phyloP scores from a whole-genome alignment of 2,329 filamentous ascomycete species.

The Diplodia intermedia region DNA sequence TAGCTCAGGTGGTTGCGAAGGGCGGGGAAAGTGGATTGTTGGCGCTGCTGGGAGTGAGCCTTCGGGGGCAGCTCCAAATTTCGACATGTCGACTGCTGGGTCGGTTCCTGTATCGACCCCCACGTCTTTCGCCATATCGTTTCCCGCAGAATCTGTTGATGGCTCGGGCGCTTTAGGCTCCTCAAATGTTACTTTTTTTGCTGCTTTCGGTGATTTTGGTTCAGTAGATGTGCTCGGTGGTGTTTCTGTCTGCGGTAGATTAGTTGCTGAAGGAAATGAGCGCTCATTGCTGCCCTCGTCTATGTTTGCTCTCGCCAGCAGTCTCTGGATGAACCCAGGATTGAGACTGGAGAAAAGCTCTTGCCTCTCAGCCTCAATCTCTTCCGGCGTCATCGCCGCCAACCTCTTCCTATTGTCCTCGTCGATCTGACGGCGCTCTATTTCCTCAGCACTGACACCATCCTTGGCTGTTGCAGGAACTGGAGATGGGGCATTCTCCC shows the following conservation, averaged over 20 bases:
- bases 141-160: slow-evolving; percentile 10
- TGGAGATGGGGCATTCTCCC: neutral
- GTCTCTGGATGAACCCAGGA: slow-evolving; percentile 74
- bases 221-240: slow-evolving; percentile 2
- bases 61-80: neutral
- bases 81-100: neutral
- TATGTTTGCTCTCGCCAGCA: slow-evolving; percentile 78
- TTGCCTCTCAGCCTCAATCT: slow-evolving; percentile 79
- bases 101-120: slow-evolving; percentile 6
- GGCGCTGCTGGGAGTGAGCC: slow-evolving; percentile 32
- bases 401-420: slow-evolving; percentile 79
- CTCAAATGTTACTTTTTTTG: slow-evolving; percentile 48
- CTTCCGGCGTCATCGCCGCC: slow-evolving; percentile 77
- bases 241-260: slow-evolving; percentile 33
- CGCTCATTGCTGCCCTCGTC: slow-evolving; percentile 64
- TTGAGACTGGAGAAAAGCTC: slow-evolving; percentile 83
- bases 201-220: slow-evolving; percentile 33
- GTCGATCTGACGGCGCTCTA: slow-evolving; percentile 77
- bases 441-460: slow-evolving; percentile 48
- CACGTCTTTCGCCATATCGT: neutral
- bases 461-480: neutral
- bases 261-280: slow-evolving; percentile 33
- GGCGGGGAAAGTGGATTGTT: slow-evolving; percentile 67
- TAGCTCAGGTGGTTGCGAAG: slow-evolving; percentile 69
- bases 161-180: slow-evolving; percentile 4